These are phyloP conservation scores for Neurospora sp. DNA, from an alignment of 2,329 filamentous ascomycete genomes.

Conservation along the genomic window DNA sequence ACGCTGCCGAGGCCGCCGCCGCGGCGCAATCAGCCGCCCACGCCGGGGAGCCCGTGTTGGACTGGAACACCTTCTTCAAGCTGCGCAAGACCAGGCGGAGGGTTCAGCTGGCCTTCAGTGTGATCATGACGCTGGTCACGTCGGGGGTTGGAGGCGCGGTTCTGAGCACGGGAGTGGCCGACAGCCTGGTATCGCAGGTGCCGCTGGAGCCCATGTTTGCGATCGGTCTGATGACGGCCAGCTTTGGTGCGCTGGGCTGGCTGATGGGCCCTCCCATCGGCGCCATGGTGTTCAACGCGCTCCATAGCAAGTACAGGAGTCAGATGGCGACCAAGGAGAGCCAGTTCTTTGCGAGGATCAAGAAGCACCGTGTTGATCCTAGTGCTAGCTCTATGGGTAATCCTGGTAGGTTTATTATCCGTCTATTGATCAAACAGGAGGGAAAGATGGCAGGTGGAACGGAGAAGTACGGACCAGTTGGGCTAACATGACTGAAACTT, in stretches of 20 bases:
- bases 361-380: conserved; percentile 86
- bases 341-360: conserved; percentile 86
- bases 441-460: not conserved
- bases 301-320: conserved; percentile 59
- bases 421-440: not conserved
- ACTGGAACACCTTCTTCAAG: conserved; percentile 91
- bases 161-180: conserved; percentile 64
- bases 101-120: conserved; percentile 71
- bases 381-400: conserved; percentile 81
- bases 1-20: conserved; percentile 18
- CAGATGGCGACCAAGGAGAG: conserved; percentile 82
- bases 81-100: conserved; percentile 78
- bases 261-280: conserved; percentile 76
- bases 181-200: conserved; percentile 59
- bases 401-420: conserved; percentile 43
- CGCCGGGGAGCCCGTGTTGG: conserved; percentile 36
- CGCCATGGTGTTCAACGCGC: conserved; percentile 65
- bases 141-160: conserved; percentile 54
- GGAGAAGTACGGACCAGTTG: not conserved
- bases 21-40: conserved; percentile 20
- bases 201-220: conserved; percentile 84
- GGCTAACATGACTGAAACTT: conserved; percentile 3
- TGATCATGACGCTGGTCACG: conserved; percentile 47
- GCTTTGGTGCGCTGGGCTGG: conserved; percentile 77
- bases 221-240: conserved; percentile 69